A percentile compares a stretch with the other conserved stretches of the same genome.
These are phyloP conservation scores for Corchorus olitorius DNA, from an alignment of 345 rosid genomes.

Conservation along the genomic window DNA sequence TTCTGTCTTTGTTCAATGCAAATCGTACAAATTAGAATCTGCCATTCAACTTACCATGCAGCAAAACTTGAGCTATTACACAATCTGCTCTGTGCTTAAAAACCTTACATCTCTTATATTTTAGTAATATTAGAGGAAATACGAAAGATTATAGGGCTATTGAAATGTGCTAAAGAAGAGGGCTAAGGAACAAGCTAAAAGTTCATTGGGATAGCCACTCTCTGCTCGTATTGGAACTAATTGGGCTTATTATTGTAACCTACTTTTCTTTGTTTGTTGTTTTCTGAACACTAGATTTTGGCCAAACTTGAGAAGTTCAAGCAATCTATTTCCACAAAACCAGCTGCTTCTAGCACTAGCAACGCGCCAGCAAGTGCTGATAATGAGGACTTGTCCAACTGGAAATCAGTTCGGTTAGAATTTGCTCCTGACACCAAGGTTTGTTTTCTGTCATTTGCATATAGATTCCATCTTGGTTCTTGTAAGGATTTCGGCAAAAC, in stretches of 20 bases:
- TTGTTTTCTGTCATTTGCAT: constrained; percentile 15
- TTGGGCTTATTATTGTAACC: background rate
- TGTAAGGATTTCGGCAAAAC: background rate
- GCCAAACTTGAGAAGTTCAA: constrained; percentile 79
- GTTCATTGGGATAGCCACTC: no score
- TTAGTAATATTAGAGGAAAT: background rate
- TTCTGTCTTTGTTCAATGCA: background rate
- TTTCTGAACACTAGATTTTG: constrained; percentile 51
- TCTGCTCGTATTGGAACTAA: background rate
- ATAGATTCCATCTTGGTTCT: no score
- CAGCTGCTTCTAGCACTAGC: constrained; percentile 39
- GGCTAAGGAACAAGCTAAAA: no score
- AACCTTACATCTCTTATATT: background rate
- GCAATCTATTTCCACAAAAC: constrained; percentile 50
- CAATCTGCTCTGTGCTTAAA: background rate
- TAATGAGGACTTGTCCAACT: constrained; percentile 73
- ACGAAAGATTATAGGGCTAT: background rate
- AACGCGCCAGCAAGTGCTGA: constrained; percentile 44
- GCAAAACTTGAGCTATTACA: background rate
- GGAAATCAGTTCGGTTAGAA: constrained; percentile 59
- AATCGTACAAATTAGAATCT: background rate
- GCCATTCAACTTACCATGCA: background rate
- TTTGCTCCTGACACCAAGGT: constrained; percentile 86
- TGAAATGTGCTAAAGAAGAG: background rate
- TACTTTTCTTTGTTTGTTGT: background rate